Evolutionary conservation across 2,329 filamentous ascomycete species (phyloP), one percentile per base, ranked within the genome.

Genomic region (Aspergillus tubingensis): DNA sequence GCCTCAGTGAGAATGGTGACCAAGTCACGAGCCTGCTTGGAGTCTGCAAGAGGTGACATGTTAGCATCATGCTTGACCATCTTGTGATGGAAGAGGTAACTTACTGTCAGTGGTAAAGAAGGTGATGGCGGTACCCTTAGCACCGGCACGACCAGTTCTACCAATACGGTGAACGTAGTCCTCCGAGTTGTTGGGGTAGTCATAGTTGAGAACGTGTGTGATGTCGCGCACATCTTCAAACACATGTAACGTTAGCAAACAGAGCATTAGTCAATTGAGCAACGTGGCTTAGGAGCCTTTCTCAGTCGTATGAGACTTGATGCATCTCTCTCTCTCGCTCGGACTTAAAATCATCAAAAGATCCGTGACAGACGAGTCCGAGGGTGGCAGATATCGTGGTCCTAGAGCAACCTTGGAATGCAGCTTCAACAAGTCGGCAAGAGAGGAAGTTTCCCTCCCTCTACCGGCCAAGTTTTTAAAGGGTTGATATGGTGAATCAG

Each of bases 181-280:
- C 77, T 88, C 86, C 72, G 86, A 88, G 77, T 88, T 98, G 85
- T 98, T 98, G 79, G 94, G 94, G 82, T 98, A 98, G 80, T 98
- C 95, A 91, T 98, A 97, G 88, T 98, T 98, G 83, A 99, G 87
- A 82, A 99, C 95, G 84, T 99, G 95, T 82, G 95, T 98, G 84
- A 99, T 99, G 86, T 99, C 96, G 83, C 93, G 94, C 85, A 99
- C 95, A 90, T 99, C 95, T 98, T 97, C 77, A 82, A 75, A 83
- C 79, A 82, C 77, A 85, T 64, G 65, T 63, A 86, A 55, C 85
- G 91, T 96, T 96, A 96, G 92, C 87, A 87, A 78, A 74, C 73
- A 85, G 83, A 80, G 82, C 82, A 83, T 74, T 73, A 75, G 70
- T 75, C 57, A 69, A 69, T 67, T 69, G 65, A 77, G 69, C 71